These are phyloP conservation scores for Uronychia setigera DNA, from an alignment of 73 alveolate genomes.

Conservation along the genomic window DNA sequence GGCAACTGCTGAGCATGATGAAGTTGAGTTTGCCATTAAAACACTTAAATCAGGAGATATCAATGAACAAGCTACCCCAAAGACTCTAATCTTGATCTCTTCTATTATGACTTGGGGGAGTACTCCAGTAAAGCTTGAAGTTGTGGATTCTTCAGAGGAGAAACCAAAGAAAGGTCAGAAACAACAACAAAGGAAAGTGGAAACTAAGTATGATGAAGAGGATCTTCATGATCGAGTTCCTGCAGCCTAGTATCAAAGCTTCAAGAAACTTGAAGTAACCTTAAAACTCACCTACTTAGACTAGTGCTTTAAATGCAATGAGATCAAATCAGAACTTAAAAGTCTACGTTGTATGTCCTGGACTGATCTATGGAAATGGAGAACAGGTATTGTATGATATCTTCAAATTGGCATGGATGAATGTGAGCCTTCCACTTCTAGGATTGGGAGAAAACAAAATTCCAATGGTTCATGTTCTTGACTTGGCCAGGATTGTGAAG, in stretches of 20 bases:
- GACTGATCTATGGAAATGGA: conserved; percentile 97
- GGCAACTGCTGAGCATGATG: conserved; percentile 17
- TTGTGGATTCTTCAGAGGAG: conserved; percentile 48
- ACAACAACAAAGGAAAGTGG: conserved; percentile 58
- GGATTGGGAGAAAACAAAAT: conserved; percentile 89
- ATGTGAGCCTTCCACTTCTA: conserved; percentile 38
- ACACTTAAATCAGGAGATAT: conserved; percentile 8
- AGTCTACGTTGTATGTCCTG: conserved; percentile 93
- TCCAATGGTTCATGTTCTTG: conserved; percentile 97
- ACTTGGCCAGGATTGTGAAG: conserved; percentile 76
- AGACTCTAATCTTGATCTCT: conserved; percentile 81
- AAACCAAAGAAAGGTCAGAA: conserved; percentile 51
- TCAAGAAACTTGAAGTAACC: conserved; percentile 72
- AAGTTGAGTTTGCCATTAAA: conserved; percentile 22
- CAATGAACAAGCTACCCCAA: not conserved
- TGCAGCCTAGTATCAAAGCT: conserved; percentile 73
- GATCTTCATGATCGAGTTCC: conserved; percentile 88
- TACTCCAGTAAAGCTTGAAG: conserved; percentile 65
- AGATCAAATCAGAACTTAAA: conserved; percentile 81
- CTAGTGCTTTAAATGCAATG: conserved; percentile 65
- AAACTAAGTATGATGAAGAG: conserved; percentile 77
- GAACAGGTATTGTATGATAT: conserved; percentile 73
- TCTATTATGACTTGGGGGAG: conserved; percentile 93
- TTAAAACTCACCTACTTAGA: conserved; percentile 58
- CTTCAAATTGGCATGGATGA: conserved; percentile 87